Base-by-base conservation (phyloP, 306 rosid species). In the Lathyrus oleraceus region DNA sequence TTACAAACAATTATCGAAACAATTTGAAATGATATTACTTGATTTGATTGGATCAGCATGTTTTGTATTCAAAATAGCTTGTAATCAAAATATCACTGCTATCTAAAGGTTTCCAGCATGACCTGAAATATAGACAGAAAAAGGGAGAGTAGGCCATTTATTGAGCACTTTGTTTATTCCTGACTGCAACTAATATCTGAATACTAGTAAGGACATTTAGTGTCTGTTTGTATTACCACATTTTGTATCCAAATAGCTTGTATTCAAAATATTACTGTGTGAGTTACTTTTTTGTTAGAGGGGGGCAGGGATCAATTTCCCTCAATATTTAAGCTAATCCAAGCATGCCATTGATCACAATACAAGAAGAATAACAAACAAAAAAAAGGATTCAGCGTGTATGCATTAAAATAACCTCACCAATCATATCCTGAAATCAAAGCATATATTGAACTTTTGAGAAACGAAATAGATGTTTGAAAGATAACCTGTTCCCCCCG, bases 401-500 rank as follows among this genome's bases (percentile, higher is more conserved):
- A 23, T 52, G 36, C 53, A 48, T 32, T 23, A 65, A 35, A 28
- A 59, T 71, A 56, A 47, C 67, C 66, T 43, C 4, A 12, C 70
- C 63, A 49, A 43, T 68, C 78, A 66, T 21, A 68, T 62, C 63
- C 58, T 65, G 30, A 66, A 52, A 56, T 43, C 45, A 61, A 51
- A 61, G 58, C 36, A 10, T 16, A 54, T 59, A 40, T 57, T 36
- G 48, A 56, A 36, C 38, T 68, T 53, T 44, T 28, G 8, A 74
- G 65, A 42, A 74, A 73, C 69, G 73, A 67, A 67, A 77, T 25
- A 60, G 59, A 56, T n/a, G 47, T 42, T 39, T 23, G 81, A 74
- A 75, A 76, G 35, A 48, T 62, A 84, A 88, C 98, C 91, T 89
- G 88, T 76, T 77, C 79, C 80, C 82, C 87, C 15, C 61, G 74